Percentiles rank a stretch among this genome's conserved stretches.
phyloP scores from a whole-genome alignment of 306 rosid species.

The Potentilla sterilis region DNA sequence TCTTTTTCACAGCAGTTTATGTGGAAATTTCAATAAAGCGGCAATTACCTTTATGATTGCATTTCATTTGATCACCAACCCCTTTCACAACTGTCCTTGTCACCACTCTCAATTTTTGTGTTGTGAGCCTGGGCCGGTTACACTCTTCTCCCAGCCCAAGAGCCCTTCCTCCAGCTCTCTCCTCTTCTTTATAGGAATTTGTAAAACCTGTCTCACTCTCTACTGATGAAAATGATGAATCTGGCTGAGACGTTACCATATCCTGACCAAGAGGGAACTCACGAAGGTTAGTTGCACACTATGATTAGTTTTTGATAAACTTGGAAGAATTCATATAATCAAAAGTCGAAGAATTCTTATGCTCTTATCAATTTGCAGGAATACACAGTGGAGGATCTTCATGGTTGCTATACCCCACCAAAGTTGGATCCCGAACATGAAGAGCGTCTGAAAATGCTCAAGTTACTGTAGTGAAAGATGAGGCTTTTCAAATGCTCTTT shows the following conservation, averaged over 20 bases:
- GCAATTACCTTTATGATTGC: too few relatives aligned
- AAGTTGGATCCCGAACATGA: conserved; percentile 87
- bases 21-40: too few relatives aligned
- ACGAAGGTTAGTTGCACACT: conserved; percentile 59
- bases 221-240: too few relatives aligned
- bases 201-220: too few relatives aligned
- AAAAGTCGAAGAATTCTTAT: not conserved
- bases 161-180: too few relatives aligned
- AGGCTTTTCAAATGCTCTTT: conserved; percentile 14
- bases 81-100: too few relatives aligned
- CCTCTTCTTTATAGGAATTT: too few relatives aligned
- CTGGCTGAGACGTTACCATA: conserved; percentile 99
- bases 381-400: conserved; percentile 88
- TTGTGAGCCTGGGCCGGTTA: too few relatives aligned
- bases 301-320: not conserved
- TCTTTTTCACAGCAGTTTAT: too few relatives aligned
- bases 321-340: not conserved
- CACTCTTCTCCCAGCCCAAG: too few relatives aligned
- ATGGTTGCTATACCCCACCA: conserved; percentile 75
- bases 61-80: too few relatives aligned
- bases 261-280: conserved; percentile 96
- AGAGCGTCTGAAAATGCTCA: conserved; percentile 91
- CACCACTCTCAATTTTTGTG: too few relatives aligned
- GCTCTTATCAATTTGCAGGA: conserved; percentile 53
- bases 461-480: conserved; percentile 51